These are phyloP conservation scores for Puccinia sorghi DNA, from an alignment of 1,284 basidiomycete species.

Conservation along the genomic window DNA sequence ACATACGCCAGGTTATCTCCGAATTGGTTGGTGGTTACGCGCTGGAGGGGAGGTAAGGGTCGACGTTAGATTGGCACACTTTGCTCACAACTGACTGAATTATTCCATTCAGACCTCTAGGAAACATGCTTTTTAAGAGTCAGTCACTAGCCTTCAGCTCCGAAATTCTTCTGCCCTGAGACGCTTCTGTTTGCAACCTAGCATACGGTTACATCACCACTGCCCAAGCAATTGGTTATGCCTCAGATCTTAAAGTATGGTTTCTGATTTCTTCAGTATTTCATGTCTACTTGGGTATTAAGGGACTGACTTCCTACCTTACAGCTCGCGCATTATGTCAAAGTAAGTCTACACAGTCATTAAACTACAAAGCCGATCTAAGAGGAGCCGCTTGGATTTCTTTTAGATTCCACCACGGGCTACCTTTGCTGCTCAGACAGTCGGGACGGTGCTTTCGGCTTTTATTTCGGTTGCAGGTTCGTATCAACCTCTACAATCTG, in stretches of 20 bases:
- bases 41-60: conserved; percentile 25
- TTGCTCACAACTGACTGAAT: neutral
- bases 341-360: conserved; percentile 12
- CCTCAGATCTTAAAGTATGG: conserved; percentile 39
- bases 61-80: neutral
- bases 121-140: conserved; percentile 50
- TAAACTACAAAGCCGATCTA: neutral
- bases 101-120: conserved; percentile 17
- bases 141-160: neutral
- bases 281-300: neutral
- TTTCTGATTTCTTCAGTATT: neutral
- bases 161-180: neutral
- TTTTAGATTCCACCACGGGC: conserved; percentile 38
- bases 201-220: conserved; percentile 49
- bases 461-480: conserved; percentile 33
- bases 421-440: conserved; percentile 35
- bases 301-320: neutral
- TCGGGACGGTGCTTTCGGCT: conserved; percentile 36
- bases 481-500: neutral
- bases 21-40: conserved; percentile 48
- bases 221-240: conserved; percentile 44
- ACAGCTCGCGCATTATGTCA: conserved; percentile 48
- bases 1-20: conserved; percentile 24
- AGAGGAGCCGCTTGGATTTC: neutral
- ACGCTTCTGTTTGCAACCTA: conserved; percentile 1